Evolutionary conservation across 2,329 filamentous ascomycete species (phyloP).

Genomic region (Ascochyta clinopodiicola): DNA sequence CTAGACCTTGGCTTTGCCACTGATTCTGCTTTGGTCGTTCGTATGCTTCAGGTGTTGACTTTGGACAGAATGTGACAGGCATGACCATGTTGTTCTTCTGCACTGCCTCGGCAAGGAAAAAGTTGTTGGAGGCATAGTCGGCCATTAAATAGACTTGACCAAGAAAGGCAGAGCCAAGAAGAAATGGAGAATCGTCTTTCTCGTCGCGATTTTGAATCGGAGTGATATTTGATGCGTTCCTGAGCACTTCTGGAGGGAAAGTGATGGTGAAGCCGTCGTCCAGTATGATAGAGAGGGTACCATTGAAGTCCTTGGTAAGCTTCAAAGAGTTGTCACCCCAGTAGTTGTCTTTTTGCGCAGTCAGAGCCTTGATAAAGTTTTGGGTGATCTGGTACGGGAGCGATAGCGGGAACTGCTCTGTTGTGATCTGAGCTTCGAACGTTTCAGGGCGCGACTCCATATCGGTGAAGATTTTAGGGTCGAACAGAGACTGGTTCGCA

Average conservation of each 20-base stretch:
- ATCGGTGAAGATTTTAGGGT: conserved; percentile 37
- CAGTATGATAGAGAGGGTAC: conserved; percentile 51
- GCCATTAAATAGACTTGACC: conserved; percentile 54
- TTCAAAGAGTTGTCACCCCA: conserved; percentile 49
- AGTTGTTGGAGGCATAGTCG: conserved; percentile 49
- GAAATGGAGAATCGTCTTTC: conserved; percentile 39
- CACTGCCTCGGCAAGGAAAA: conserved; percentile 51
- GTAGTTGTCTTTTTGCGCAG: conserved; percentile 45
- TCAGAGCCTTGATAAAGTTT: conserved; percentile 48
- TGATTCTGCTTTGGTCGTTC: conserved; percentile 31
- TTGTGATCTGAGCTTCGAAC: conserved; percentile 53
- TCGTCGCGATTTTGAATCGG: conserved; percentile 43
- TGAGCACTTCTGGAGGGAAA: conserved; percentile 47
- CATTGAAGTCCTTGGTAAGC: conserved; percentile 47
- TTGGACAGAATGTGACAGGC: conserved; percentile 51
- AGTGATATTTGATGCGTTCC: conserved; percentile 49
- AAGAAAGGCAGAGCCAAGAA: conserved; percentile 52
- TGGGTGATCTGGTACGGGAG: conserved; percentile 51
- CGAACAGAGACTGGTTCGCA: conserved; percentile 46
- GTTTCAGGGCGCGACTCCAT: conserved; percentile 37
- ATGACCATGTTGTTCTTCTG: conserved; percentile 51
- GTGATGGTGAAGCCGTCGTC: conserved; percentile 50
- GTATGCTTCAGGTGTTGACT: conserved; percentile 45
- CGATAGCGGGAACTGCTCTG: conserved; percentile 51
- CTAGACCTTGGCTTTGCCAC: conserved; percentile 45